Percentiles rank a stretch among this genome's conserved stretches.
These are phyloP conservation scores for Trichoderma asperelloides DNA, from an alignment of 495 filamentous ascomycete species.

Conservation along the genomic window DNA sequence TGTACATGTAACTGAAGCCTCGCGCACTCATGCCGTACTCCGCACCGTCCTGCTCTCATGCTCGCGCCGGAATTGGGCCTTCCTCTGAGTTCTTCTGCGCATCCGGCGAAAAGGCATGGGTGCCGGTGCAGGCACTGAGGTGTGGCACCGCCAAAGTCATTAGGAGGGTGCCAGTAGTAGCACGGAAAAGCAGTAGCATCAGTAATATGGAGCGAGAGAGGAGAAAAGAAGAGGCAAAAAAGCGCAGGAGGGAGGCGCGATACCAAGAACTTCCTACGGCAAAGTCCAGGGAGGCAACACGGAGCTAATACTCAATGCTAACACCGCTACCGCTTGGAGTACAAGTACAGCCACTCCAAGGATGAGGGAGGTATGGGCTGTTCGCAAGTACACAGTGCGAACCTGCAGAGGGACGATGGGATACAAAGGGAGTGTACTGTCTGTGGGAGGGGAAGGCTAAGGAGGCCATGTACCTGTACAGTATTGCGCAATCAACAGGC, in stretches of 20 bases:
- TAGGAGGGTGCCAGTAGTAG: conserved; percentile 9
- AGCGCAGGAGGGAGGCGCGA: neutral
- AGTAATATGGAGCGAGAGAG: neutral
- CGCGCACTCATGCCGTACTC: neutral
- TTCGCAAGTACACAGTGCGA: neutral
- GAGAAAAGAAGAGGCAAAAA: neutral
- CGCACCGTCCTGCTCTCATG: neutral
- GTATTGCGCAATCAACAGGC: conserved; percentile 1
- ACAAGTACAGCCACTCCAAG: neutral
- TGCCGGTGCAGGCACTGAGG: neutral
- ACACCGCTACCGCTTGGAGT: neutral
- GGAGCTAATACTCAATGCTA: neutral
- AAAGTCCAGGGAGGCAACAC: neutral
- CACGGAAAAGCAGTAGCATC: neutral
- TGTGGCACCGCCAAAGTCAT: neutral
- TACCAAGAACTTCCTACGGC: neutral
- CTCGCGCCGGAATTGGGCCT: neutral
- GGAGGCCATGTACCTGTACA: conserved; percentile 1
- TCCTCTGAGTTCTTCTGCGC: neutral
- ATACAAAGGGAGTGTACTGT: conserved; percentile 3
- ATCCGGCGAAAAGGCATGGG: conserved; percentile 1
- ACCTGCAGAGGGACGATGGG: neutral
- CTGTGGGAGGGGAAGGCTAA: conserved; percentile 2
- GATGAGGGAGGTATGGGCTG: neutral
- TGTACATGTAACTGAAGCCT: neutral